phyloP scores from a whole-genome alignment of 768 basidiomycete genomes.

The Boletus huronensis region DNA sequence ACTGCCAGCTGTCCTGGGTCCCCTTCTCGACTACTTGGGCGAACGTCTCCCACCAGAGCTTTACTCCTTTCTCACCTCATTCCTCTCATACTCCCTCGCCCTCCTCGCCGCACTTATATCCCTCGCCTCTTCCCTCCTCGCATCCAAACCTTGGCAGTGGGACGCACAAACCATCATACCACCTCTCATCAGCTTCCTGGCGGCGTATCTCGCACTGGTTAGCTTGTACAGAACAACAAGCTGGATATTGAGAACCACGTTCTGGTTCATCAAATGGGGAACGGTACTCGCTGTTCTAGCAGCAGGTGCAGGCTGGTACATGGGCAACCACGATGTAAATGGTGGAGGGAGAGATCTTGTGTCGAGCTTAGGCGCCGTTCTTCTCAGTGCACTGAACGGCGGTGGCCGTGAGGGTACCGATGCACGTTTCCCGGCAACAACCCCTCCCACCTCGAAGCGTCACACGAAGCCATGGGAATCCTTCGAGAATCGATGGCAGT shows the following conservation, averaged over 20 bases:
- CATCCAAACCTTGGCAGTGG: conserved; percentile 57
- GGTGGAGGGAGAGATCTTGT: conserved; percentile 33
- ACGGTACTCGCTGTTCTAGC: conserved; percentile 51
- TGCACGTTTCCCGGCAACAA: conserved; percentile 18
- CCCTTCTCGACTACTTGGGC: conserved; percentile 51
- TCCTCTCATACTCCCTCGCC: conserved; percentile 52
- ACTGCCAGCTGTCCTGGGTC: conserved; percentile 50
- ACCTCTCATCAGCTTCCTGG: conserved; percentile 67
- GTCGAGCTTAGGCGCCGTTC: conserved; percentile 37
- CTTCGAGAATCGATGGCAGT: conserved; percentile 61
- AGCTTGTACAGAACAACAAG: conserved; percentile 76
- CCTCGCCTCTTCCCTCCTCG: conserved; percentile 46
- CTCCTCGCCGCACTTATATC: conserved; percentile 47
- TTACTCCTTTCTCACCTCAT: conserved; percentile 47
- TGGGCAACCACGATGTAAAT: conserved; percentile 39
- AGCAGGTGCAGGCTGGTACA: conserved; percentile 54
- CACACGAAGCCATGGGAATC: conserved; percentile 62
- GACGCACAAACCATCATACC: conserved; percentile 65
- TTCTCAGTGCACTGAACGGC: conserved; percentile 44
- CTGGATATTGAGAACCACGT: conserved; percentile 62
- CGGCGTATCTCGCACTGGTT: conserved; percentile 72
- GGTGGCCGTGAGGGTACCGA: conserved; percentile 31
- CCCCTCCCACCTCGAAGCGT: conserved; percentile 14
- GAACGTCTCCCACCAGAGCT: conserved; percentile 54
- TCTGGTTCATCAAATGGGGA: conserved; percentile 81